phyloP scores from a whole-genome alignment of 306 rosid genomes.

The Crataegus laevigata region DNA sequence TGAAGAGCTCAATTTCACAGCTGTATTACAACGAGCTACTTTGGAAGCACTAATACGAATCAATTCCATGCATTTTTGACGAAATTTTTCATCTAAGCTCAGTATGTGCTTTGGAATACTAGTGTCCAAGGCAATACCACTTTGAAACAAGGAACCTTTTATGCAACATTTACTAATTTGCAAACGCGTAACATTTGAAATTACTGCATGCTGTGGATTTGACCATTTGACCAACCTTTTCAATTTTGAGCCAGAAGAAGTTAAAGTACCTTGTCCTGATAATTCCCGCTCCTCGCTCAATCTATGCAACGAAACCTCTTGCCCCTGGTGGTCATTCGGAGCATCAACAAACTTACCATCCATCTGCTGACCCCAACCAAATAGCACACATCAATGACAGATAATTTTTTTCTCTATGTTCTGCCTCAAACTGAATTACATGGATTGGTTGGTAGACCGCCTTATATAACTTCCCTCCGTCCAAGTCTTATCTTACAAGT shows the following conservation, averaged over 20 bases:
- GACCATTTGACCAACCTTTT: slow-evolving; percentile 51
- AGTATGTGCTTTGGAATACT: slow-evolving; percentile 77
- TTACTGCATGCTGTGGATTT: slow-evolving; percentile 37
- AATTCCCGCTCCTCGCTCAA: slow-evolving; percentile 36
- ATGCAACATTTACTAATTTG: slow-evolving; percentile 40
- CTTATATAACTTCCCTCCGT: neutral
- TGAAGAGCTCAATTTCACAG: slow-evolving; percentile 37
- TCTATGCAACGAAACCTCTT: slow-evolving; percentile 30
- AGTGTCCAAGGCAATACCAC: slow-evolving; percentile 38
- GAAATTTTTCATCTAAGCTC: slow-evolving; percentile 71
- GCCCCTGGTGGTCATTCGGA: slow-evolving; percentile 25
- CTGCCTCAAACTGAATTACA: slow-evolving; percentile 13
- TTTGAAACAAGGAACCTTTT: slow-evolving; percentile 38
- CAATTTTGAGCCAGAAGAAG: slow-evolving; percentile 31
- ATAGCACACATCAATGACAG: slow-evolving; percentile 18
- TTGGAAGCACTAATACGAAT: slow-evolving; percentile 55
- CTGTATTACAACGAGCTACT: slow-evolving; percentile 42
- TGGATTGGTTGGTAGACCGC: neutral
- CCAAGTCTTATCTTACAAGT: slow-evolving; percentile 8
- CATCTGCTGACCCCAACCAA: slow-evolving; percentile 43
- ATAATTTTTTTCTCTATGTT: slow-evolving; percentile 23
- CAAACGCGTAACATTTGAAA: slow-evolving; percentile 45
- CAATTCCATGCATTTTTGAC: slow-evolving; percentile 69
- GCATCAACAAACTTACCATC: slow-evolving; percentile 37
- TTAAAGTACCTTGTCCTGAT: slow-evolving; percentile 37